A percentile compares a stretch with the other conserved stretches of the same genome.
Conservation (phyloP, 2,329 filamentous ascomycete genomes). For the Apiospora rasikravindrae region DNA sequence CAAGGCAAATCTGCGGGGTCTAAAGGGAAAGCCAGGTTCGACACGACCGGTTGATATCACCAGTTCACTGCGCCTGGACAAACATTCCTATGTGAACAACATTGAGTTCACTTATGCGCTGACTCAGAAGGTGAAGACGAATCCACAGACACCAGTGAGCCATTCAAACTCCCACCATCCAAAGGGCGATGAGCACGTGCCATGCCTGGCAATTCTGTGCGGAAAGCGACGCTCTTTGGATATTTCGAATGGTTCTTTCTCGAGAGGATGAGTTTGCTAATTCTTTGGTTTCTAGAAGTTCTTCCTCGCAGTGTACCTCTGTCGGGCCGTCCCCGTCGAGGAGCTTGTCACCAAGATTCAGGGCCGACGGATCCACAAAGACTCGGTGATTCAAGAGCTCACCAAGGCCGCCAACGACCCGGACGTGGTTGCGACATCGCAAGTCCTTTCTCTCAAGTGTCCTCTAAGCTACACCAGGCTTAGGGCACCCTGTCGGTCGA, state of each 20-base stretch:
- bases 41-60: slow-evolving; percentile 95
- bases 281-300: slow-evolving; percentile 62
- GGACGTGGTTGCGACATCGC: slow-evolving; percentile 88
- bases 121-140: slow-evolving; percentile 74
- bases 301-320: slow-evolving; percentile 76
- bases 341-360: slow-evolving; percentile 72
- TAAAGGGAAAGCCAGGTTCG: slow-evolving; percentile 96
- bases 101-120: slow-evolving; percentile 90
- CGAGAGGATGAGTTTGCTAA: slow-evolving; percentile 7
- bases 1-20: slow-evolving; percentile 88
- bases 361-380: slow-evolving; percentile 76
- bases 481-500: slow-evolving; percentile 77
- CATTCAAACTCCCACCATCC: slow-evolving; percentile 26
- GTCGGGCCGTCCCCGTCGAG: slow-evolving; percentile 72
- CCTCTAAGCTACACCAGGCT: slow-evolving; percentile 88
- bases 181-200: slow-evolving; percentile 23
- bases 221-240: background rate
- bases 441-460: slow-evolving; percentile 89
- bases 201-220: background rate
- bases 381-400: slow-evolving; percentile 83
- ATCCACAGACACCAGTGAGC: slow-evolving; percentile 37
- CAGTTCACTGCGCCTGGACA: slow-evolving; percentile 70
- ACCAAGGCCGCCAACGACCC: slow-evolving; percentile 80
- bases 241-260: background rate
- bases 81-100: slow-evolving; percentile 72